These are phyloP conservation scores for Tylopilus balloui DNA, from an alignment of 768 basidiomycete species.

Conservation along the genomic window DNA sequence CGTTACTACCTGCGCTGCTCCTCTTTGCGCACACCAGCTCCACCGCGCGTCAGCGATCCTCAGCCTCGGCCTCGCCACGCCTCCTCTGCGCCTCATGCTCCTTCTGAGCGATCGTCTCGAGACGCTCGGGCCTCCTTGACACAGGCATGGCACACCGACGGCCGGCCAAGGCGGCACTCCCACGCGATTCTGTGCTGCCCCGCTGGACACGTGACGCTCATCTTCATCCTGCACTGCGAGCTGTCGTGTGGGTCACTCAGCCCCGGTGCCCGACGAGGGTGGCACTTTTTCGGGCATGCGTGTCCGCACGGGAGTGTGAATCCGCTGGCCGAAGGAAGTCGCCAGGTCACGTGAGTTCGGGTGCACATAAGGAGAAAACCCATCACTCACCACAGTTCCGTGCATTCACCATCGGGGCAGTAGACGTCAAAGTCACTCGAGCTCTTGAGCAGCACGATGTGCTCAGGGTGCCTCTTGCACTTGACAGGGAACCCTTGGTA, in stretches of 20 bases:
- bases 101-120: slow-evolving; percentile 34
- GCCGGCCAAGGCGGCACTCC: slow-evolving; percentile 39
- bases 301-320: slow-evolving; percentile 32
- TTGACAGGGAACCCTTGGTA: slow-evolving; percentile 44
- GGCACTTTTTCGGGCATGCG: slow-evolving; percentile 55
- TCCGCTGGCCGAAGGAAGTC: background rate
- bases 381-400: slow-evolving; percentile 47
- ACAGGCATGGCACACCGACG: slow-evolving; percentile 42
- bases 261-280: slow-evolving; percentile 44
- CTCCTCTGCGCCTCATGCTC: slow-evolving; percentile 38
- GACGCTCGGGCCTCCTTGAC: slow-evolving; percentile 34
- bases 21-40: slow-evolving; percentile 34
- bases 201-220: slow-evolving; percentile 36
- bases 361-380: too few species aligned
- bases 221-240: slow-evolving; percentile 39
- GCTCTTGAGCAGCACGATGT: slow-evolving; percentile 33
- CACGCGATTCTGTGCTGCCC: slow-evolving; percentile 41
- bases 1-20: too few species aligned
- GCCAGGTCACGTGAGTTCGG: background rate
- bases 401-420: slow-evolving; percentile 63
- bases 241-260: slow-evolving; percentile 3
- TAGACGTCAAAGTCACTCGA: slow-evolving; percentile 47
- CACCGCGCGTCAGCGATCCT: slow-evolving; percentile 36
- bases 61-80: slow-evolving; percentile 40
- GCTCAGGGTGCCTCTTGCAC: slow-evolving; percentile 51